A percentile compares a stretch with the other conserved stretches of the same genome.
Conservation (phyloP, 495 filamentous ascomycete genomes). For the Saxophila tyrrhenica region DNA sequence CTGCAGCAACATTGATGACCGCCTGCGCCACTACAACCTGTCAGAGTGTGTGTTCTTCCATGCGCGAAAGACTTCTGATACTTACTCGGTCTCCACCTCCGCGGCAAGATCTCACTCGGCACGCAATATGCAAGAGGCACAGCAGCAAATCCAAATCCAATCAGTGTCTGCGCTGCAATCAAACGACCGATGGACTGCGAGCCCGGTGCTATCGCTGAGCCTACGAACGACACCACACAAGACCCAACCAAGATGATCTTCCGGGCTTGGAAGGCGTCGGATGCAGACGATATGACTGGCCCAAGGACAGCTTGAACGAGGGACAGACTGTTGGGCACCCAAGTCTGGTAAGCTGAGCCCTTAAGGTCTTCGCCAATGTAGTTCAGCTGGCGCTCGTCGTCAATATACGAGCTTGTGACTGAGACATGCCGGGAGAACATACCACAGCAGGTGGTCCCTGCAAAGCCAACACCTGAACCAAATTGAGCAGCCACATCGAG, state of each 20-base stretch:
- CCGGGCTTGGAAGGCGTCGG: neutral
- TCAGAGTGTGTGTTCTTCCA: neutral
- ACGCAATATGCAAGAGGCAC: neutral
- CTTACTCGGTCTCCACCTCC: neutral
- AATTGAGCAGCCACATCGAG: conserved; percentile 1
- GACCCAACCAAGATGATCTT: neutral
- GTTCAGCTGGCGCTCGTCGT: neutral
- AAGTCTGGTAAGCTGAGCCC: neutral
- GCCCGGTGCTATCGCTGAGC: neutral
- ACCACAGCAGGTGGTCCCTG: conserved; percentile 2
- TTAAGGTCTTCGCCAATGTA: neutral
- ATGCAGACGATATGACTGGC: neutral
- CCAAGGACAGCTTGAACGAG: neutral
- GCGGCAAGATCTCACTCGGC: neutral
- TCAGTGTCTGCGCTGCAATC: neutral
- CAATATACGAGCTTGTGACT: neutral
- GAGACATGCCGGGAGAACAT: neutral
- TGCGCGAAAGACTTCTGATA: neutral
- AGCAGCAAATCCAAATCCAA: neutral
- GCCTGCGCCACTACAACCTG: neutral
- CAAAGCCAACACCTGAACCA: conserved; percentile 6
- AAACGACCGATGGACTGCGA: neutral
- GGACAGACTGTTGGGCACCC: neutral
- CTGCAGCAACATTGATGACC: neutral
- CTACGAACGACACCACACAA: neutral